Conservation (phyloP, 2,329 filamentous ascomycete species). For the Fusarium buharicum region DNA sequence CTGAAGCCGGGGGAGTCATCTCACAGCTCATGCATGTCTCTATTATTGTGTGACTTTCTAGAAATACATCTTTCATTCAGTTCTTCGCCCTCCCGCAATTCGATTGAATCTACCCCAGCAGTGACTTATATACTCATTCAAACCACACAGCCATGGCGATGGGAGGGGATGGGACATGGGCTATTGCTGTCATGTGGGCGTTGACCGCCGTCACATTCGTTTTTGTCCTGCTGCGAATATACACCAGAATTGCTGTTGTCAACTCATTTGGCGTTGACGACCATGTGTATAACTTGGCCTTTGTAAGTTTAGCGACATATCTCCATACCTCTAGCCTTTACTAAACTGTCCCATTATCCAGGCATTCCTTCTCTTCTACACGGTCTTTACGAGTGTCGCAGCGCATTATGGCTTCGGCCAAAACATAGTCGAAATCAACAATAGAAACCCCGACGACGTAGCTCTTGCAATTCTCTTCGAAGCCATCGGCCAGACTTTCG, state of each 20-base stretch:
- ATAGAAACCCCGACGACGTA: slow-evolving; percentile 28
- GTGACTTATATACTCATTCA: too few species aligned
- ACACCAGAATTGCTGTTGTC: slow-evolving; percentile 50
- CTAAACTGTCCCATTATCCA: not conserved
- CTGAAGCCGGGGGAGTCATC: too few species aligned
- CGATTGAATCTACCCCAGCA: too few species aligned
- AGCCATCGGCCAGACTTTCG: slow-evolving; percentile 51
- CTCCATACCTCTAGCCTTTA: not conserved
- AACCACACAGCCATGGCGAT: slow-evolving; percentile 24
- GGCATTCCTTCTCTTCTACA: slow-evolving; percentile 48
- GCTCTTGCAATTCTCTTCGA: slow-evolving; percentile 47
- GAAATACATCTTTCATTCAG: too few species aligned
- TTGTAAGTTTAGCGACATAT: slow-evolving; percentile 20
- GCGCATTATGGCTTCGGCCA: slow-evolving; percentile 51
- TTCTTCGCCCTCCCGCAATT: too few species aligned
- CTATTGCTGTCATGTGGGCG: slow-evolving; percentile 45
- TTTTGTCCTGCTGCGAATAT: slow-evolving; percentile 51
- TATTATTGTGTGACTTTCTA: too few species aligned
- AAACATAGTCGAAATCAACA: slow-evolving; percentile 40
- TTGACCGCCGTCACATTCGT: slow-evolving; percentile 39
- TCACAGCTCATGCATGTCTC: too few species aligned
- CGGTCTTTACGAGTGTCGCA: slow-evolving; percentile 47
- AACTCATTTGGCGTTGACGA: slow-evolving; percentile 49
- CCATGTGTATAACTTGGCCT: slow-evolving; percentile 47
- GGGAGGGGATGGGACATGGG: slow-evolving; percentile 35